Conservation (phyloP, 1,284 basidiomycete genomes). For the Ustilago bromivora region DNA sequence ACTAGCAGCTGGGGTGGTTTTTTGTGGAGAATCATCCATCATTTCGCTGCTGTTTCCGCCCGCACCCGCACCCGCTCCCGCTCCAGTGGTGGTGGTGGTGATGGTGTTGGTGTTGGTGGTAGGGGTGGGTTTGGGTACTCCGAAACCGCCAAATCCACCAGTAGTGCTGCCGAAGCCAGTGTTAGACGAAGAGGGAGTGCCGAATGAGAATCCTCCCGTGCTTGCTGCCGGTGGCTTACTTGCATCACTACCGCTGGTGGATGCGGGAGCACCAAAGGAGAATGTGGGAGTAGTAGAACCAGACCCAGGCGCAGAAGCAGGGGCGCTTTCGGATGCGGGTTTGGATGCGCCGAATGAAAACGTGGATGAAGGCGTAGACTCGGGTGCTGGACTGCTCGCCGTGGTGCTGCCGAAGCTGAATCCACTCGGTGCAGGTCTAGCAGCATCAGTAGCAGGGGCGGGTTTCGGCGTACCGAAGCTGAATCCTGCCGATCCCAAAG, state of each 20-base stretch:
- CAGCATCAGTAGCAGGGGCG: constrained; percentile 8
- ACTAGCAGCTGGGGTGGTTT: neutral
- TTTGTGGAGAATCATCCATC: constrained; percentile 52
- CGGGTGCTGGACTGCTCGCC: constrained; percentile 19
- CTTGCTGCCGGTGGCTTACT: constrained; percentile 14
- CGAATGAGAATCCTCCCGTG: constrained; percentile 27
- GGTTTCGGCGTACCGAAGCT: constrained; percentile 31
- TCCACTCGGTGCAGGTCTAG: constrained; percentile 21
- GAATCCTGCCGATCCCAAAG: constrained; percentile 20
- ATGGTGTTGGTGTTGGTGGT: neutral
- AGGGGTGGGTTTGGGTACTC: neutral
- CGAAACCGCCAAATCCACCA: neutral
- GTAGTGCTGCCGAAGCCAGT: constrained; percentile 15
- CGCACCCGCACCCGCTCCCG: constrained; percentile 4
- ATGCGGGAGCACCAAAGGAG: constrained; percentile 20
- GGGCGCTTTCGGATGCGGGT: neutral
- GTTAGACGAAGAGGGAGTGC: constrained; percentile 2
- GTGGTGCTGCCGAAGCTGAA: constrained; percentile 34
- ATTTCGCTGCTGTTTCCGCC: constrained; percentile 14
- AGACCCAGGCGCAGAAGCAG: constrained; percentile 1
- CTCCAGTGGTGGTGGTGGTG: neutral
- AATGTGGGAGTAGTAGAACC: constrained; percentile 25
- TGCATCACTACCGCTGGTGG: neutral
- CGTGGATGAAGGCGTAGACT: constrained; percentile 10
- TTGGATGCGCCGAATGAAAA: constrained; percentile 31